These are phyloP conservation scores for Hanseniaspora lindneri DNA, from an alignment of 805 yeast genomes.

Conservation along the genomic window DNA sequence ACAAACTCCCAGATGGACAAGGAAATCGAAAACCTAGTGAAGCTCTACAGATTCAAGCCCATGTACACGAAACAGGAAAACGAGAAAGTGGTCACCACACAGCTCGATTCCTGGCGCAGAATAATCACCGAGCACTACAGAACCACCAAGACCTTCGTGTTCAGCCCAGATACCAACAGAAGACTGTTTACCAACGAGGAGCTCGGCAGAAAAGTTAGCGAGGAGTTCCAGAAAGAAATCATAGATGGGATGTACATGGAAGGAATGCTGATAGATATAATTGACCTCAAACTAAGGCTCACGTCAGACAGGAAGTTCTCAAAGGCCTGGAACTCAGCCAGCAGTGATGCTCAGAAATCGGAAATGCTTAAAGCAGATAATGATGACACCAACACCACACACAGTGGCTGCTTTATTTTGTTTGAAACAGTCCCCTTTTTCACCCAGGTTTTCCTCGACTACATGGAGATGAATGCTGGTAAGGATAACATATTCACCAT, in stretches of 20 bases:
- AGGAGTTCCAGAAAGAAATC: not conserved
- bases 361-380: not conserved
- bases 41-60: conserved; percentile 8
- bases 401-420: too few species aligned
- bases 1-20: not conserved
- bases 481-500: conserved; percentile 8
- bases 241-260: not conserved
- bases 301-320: not conserved
- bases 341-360: not conserved
- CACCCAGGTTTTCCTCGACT: not conserved
- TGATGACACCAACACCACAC: too few species aligned
- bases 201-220: not conserved
- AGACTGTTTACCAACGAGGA: not conserved
- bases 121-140: not conserved
- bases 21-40: not conserved
- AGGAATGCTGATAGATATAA: not conserved
- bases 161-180: not conserved
- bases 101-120: conserved; percentile 3
- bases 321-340: conserved; percentile 1
- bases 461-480: conserved; percentile 1
- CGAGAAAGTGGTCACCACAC: not conserved
- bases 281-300: not conserved
- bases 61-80: conserved; percentile 13
- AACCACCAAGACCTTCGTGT: not conserved
- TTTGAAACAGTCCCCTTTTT: not conserved